phyloP scores from a whole-genome alignment of 148 eudicot species.

The Silene latifolia region DNA sequence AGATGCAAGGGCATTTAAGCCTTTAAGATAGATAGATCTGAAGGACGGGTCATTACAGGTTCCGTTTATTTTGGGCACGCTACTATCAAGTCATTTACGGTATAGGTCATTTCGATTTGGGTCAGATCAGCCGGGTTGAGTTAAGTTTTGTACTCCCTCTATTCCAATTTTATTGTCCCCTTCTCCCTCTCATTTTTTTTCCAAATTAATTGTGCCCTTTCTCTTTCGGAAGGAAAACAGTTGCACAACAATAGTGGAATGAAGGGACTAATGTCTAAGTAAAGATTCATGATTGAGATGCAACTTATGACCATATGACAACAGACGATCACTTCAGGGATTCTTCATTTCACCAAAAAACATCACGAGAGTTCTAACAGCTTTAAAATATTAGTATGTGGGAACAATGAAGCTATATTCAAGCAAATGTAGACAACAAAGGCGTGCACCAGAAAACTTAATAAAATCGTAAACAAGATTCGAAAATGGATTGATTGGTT shows the following conservation, averaged over 20 bases:
- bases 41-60: background rate
- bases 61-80: background rate
- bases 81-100: background rate
- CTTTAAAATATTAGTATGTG: background rate
- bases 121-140: background rate
- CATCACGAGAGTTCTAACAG: background rate
- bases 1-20: background rate
- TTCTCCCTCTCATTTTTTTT: too few relatives aligned
- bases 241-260: too few relatives aligned
- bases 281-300: too few relatives aligned
- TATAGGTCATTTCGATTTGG: background rate
- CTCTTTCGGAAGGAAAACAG: too few relatives aligned
- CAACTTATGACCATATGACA: too few relatives aligned
- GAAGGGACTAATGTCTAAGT: too few relatives aligned
- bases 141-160: too few relatives aligned
- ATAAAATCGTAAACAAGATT: slow-evolving; percentile 1
- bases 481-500: background rate
- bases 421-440: background rate
- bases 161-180: too few relatives aligned
- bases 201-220: too few relatives aligned
- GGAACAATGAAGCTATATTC: background rate
- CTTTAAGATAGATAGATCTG: background rate
- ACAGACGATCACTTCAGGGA: background rate
- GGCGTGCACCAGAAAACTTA: background rate
- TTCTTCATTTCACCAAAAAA: background rate